Percentiles rank a stretch among this genome's conserved stretches.
Evolutionary conservation across 305 asterid species (phyloP).

Genomic region (Fraxinus ornus): DNA sequence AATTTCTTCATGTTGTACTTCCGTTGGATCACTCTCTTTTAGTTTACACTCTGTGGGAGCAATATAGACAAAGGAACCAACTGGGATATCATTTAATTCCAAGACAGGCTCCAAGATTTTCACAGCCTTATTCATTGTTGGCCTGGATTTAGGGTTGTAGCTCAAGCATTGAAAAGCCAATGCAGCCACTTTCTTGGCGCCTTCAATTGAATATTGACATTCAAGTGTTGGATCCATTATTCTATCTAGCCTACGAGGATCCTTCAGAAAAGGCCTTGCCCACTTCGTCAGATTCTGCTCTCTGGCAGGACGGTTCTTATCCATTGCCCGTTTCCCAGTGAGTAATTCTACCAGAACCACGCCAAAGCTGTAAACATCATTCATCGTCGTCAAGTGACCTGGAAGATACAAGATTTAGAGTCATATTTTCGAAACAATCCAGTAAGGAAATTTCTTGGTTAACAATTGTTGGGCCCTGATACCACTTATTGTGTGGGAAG

Average conservation of each 20-base stretch:
- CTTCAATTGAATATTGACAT: slow-evolving; percentile 27
- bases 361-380: slow-evolving; percentile 34
- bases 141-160: slow-evolving; percentile 27
- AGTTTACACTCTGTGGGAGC: slow-evolving; percentile 18
- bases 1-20: background rate
- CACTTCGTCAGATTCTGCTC: slow-evolving; percentile 24
- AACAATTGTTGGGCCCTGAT: background rate
- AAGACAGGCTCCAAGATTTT: slow-evolving; percentile 24
- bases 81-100: slow-evolving; percentile 20
- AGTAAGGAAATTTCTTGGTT: background rate
- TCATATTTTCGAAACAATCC: background rate
- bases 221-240: slow-evolving; percentile 35
- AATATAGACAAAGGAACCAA: slow-evolving; percentile 25
- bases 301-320: slow-evolving; percentile 21
- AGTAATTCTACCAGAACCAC: slow-evolving; percentile 32
- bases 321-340: slow-evolving; percentile 26
- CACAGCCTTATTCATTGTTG: slow-evolving; percentile 24
- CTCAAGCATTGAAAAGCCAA: slow-evolving; percentile 33
- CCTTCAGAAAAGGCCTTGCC: slow-evolving; percentile 31
- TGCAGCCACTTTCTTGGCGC: slow-evolving; percentile 31
- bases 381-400: slow-evolving; percentile 34
- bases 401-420: background rate
- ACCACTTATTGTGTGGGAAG: background rate
- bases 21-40: background rate
- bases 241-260: slow-evolving; percentile 22